phyloP scores from a whole-genome alignment of 306 rosid genomes.

The Cucumis cinereus region DNA sequence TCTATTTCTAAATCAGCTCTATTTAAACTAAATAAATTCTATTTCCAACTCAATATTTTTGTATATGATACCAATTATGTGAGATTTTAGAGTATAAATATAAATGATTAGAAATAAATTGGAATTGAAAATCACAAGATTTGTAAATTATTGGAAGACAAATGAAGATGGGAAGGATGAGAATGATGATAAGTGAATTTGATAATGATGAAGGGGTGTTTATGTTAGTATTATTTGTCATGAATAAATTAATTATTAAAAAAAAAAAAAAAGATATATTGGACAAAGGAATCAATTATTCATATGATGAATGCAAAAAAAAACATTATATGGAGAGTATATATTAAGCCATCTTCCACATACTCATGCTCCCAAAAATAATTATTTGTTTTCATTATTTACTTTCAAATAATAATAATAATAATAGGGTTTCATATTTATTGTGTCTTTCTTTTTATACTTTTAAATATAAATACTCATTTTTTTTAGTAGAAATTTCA shows the following conservation, averaged over 20 bases:
- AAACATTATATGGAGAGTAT: not conserved
- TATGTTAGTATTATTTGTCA: not conserved
- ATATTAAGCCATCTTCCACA: not conserved
- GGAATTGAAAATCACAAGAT: not conserved
- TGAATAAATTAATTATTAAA: not conserved
- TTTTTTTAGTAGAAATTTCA: not conserved
- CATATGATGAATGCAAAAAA: slow-evolving; percentile 3
- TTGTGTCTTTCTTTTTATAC: not conserved
- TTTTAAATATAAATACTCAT: not conserved
- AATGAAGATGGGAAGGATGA: not conserved
- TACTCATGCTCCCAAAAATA: not conserved
- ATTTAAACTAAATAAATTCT: too few relatives aligned
- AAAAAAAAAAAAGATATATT: not conserved
- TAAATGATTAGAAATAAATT: not conserved
- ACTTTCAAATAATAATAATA: not conserved
- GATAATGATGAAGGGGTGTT: not conserved
- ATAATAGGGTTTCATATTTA: not conserved
- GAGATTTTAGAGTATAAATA: not conserved
- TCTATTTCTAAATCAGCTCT: not conserved
- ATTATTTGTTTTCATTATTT: not conserved
- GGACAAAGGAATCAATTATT: not conserved
- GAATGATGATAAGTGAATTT: not conserved
- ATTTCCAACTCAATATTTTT: not conserved
- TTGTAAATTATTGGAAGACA: not conserved
- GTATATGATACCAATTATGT: not conserved